A percentile compares a stretch with the other conserved stretches of the same genome.
phyloP scores from a whole-genome alignment of 164 flowering plant species.

The Warburgia ugandensis region DNA sequence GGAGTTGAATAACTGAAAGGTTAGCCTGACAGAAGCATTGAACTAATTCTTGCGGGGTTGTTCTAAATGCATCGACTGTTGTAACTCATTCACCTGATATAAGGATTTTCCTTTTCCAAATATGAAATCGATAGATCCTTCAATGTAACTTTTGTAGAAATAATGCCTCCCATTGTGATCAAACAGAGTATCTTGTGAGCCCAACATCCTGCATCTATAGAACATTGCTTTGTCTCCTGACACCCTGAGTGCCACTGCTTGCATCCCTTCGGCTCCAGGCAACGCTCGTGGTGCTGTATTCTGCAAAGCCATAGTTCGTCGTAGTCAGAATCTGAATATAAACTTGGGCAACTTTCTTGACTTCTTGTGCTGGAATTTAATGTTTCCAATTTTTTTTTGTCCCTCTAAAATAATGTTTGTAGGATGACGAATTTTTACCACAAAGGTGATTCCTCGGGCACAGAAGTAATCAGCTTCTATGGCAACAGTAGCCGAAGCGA shows the following conservation, averaged over 20 bases:
- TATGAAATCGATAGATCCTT: constrained; percentile 77
- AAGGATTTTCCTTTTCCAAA: constrained; percentile 70
- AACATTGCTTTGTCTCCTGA: constrained; percentile 65
- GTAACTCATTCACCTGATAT: constrained; percentile 43
- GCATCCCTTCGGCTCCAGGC: constrained; percentile 49
- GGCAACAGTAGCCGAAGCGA: constrained; percentile 52
- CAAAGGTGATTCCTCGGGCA: constrained; percentile 61
- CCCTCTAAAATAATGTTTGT: neutral
- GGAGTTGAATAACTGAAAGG: too few species aligned
- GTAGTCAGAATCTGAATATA: neutral
- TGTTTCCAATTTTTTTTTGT: neutral
- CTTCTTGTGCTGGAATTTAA: neutral
- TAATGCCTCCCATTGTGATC: constrained; percentile 71
- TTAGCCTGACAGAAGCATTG: too few species aligned
- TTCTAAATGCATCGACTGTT: neutral
- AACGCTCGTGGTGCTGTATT: constrained; percentile 51
- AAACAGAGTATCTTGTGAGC: constrained; percentile 78
- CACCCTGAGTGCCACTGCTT: constrained; percentile 78
- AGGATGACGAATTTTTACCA: constrained; percentile 40
- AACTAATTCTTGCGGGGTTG: too few species aligned
- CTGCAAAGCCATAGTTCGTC: constrained; percentile 27
- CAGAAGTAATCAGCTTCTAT: constrained; percentile 69
- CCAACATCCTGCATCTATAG: constrained; percentile 46
- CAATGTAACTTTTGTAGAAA: constrained; percentile 46
- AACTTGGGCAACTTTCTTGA: neutral